Evolutionary conservation across 1,284 basidiomycete genomes (phyloP).

Genomic region (Mycosarcoma mackinlayi): DNA sequence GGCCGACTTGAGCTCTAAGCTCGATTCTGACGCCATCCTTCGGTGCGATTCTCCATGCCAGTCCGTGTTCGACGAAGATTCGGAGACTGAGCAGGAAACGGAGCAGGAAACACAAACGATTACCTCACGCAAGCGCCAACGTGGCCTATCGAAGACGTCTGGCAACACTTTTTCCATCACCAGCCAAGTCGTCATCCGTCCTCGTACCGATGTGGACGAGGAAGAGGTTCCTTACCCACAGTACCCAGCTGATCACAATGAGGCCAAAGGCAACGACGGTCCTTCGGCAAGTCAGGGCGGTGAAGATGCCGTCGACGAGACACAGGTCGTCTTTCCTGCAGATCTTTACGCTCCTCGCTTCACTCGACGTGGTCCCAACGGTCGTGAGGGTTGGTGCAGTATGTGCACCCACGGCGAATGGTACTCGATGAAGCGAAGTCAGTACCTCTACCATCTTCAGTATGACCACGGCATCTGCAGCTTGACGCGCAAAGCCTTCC

Average conservation of each 20-base stretch:
- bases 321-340: not conserved
- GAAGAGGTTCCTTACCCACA: constrained; percentile 3
- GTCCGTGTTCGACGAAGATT: too few species aligned
- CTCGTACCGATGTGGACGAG: too few species aligned
- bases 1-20: too few species aligned
- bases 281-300: not conserved
- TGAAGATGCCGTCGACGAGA: not conserved
- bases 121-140: too few species aligned
- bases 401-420: not conserved
- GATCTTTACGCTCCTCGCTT: constrained; percentile 1
- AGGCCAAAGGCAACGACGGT: not conserved
- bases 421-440: too few species aligned
- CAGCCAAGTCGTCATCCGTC: too few species aligned
- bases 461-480: not conserved
- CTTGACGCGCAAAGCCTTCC: not conserved
- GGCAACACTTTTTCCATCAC: too few species aligned
- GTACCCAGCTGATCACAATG: not conserved
- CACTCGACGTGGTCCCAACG: not conserved
- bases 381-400: not conserved
- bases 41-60: too few species aligned
- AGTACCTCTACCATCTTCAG: constrained; percentile 3
- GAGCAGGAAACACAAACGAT: too few species aligned
- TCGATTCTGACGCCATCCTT: too few species aligned
- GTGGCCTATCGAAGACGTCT: too few species aligned
- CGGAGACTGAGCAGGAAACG: too few species aligned